A percentile compares a stretch with the other conserved stretches of the same genome.
phyloP scores from a whole-genome alignment of 495 filamentous ascomycete species.

The Pseudotulostoma volvatum region DNA sequence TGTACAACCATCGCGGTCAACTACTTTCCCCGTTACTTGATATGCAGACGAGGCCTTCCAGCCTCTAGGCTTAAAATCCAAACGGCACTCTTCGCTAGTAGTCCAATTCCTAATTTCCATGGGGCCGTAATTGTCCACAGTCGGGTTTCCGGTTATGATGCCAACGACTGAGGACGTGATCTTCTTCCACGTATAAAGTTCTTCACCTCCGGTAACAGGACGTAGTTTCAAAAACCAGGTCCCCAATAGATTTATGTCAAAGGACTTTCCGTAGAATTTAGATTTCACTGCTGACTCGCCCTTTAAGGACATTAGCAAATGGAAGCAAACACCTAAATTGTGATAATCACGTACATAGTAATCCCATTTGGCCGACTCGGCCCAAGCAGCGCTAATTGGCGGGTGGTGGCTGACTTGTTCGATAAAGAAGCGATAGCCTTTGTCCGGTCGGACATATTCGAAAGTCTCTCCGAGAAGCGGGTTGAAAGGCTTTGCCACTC shows the following conservation, averaged over 20 bases:
- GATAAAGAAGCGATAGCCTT: slow-evolving; percentile 93
- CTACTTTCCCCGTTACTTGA: slow-evolving; percentile 69
- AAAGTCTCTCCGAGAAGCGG: slow-evolving; percentile 92
- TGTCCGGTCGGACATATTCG: slow-evolving; percentile 88
- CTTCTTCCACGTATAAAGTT: slow-evolving; percentile 98
- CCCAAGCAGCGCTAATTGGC: slow-evolving; percentile 84
- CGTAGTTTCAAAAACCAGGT: slow-evolving; percentile 93
- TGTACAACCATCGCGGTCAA: slow-evolving; percentile 54
- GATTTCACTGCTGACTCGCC: slow-evolving; percentile 94
- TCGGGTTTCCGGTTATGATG: slow-evolving; percentile 91
- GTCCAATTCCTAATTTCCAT: slow-evolving; percentile 98
- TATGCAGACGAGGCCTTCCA: slow-evolving; percentile 89
- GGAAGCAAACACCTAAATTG: background rate
- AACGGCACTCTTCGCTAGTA: slow-evolving; percentile 73
- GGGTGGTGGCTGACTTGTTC: slow-evolving; percentile 98
- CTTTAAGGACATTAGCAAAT: slow-evolving; percentile 14
- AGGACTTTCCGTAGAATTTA: slow-evolving; percentile 94
- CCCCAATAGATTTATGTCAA: slow-evolving; percentile 89
- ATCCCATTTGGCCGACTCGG: slow-evolving; percentile 86
- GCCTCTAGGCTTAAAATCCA: slow-evolving; percentile 90
- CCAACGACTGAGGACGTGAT: slow-evolving; percentile 94
- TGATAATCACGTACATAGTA: slow-evolving; percentile 48
- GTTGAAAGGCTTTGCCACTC: slow-evolving; percentile 97
- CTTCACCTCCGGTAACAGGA: slow-evolving; percentile 60
- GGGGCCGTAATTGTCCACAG: slow-evolving; percentile 93